Percentiles rank a stretch among this genome's conserved stretches.
Evolutionary conservation across 805 yeast genomes (phyloP).

Genomic region (Hemisphaericaspora nanyangensis): DNA sequence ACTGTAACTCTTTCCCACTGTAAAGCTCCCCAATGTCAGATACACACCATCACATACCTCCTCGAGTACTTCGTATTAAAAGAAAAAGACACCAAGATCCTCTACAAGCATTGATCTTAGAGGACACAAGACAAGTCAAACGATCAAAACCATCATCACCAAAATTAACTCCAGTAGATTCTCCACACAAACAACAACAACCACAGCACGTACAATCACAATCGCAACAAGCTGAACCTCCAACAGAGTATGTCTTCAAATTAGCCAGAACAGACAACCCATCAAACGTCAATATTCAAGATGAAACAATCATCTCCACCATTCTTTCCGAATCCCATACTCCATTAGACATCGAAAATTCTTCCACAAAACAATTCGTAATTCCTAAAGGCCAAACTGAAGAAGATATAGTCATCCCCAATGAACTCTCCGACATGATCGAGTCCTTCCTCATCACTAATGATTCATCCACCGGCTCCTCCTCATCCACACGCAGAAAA

Average conservation of each 20-base stretch:
- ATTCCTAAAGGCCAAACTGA: slow-evolving; percentile 29
- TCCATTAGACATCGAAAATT: not conserved
- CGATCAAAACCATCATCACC: slow-evolving; percentile 38
- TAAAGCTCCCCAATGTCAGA: too few species aligned
- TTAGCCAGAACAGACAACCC: slow-evolving; percentile 34
- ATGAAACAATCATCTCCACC: slow-evolving; percentile 19
- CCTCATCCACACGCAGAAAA: not conserved
- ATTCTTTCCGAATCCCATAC: slow-evolving; percentile 21
- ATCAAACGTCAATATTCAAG: slow-evolving; percentile 7
- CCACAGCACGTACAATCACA: slow-evolving; percentile 6
- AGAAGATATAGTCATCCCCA: slow-evolving; percentile 42
- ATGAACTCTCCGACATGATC: slow-evolving; percentile 74
- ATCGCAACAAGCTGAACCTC: slow-evolving; percentile 18
- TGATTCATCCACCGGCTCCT: not conserved
- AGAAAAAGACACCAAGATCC: slow-evolving; percentile 87
- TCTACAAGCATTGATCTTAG: slow-evolving; percentile 67
- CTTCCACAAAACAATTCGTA: slow-evolving; percentile 23
- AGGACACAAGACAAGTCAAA: slow-evolving; percentile 34
- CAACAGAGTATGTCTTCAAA: slow-evolving; percentile 24
- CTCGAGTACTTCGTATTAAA: slow-evolving; percentile 76
- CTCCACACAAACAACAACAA: slow-evolving; percentile 31
- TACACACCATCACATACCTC: too few species aligned
- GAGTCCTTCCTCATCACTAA: slow-evolving; percentile 48
- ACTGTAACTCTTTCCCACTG: too few species aligned
- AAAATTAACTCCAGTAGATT: slow-evolving; percentile 12